A percentile compares a stretch with the other conserved stretches of the same genome.
These are phyloP conservation scores for Aquanectria penicillioides DNA, from an alignment of 2,329 filamentous ascomycete genomes.

Conservation along the genomic window DNA sequence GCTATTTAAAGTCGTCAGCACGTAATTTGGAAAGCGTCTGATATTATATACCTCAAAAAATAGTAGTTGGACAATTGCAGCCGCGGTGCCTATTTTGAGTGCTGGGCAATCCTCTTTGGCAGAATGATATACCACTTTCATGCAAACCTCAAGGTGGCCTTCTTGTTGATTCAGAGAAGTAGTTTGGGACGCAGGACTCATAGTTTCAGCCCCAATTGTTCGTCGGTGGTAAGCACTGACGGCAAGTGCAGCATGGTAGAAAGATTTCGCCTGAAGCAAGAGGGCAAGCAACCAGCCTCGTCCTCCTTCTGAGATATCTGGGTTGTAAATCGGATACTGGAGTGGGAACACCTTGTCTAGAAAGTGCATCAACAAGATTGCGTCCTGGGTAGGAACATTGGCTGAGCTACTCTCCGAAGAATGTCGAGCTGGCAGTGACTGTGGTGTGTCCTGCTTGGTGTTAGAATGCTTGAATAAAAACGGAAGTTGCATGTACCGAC, in stretches of 20 bases:
- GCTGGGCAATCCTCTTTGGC: not conserved
- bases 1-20: not conserved
- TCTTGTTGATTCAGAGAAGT: conserved; percentile 3
- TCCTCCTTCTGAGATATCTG: not conserved
- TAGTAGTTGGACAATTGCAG: not conserved
- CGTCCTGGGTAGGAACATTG: not conserved
- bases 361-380: conserved; percentile 14
- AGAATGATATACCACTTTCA: not conserved
- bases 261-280: not conserved
- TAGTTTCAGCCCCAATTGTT: not conserved
- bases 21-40: not conserved
- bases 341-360: conserved; percentile 10
- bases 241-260: conserved; percentile 10
- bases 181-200: not conserved
- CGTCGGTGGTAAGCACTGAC: conserved; percentile 10
- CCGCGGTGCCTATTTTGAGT: not conserved
- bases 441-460: not conserved
- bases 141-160: not conserved
- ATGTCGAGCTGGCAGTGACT: not conserved
- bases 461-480: not conserved
- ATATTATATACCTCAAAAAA: conserved; percentile 4
- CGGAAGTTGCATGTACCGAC: not conserved
- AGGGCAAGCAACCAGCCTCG: conserved; percentile 12
- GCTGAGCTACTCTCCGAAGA: not conserved
- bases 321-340: conserved; percentile 7